phyloP scores from a whole-genome alignment of 495 filamentous ascomycete species.

The Parathielavia appendiculata region DNA sequence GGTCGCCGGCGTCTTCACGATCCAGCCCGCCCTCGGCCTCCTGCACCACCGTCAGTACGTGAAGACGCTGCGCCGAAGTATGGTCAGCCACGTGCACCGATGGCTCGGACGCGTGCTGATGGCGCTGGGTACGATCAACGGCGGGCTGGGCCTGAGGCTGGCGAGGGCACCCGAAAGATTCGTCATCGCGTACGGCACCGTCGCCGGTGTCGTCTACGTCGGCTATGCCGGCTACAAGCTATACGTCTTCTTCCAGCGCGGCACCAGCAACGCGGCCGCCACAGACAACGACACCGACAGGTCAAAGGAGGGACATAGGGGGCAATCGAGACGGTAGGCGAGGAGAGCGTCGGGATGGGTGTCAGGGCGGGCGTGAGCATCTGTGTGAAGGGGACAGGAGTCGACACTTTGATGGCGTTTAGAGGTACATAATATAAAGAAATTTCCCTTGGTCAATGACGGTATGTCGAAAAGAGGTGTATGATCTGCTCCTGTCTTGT shows the following conservation, averaged over 20 bases:
- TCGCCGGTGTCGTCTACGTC: conserved; percentile 51
- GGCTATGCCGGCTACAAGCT: conserved; percentile 37
- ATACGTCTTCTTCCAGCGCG: background rate
- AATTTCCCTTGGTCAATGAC: too few species aligned
- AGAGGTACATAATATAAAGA: too few species aligned
- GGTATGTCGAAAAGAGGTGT: too few species aligned
- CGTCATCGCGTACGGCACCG: conserved; percentile 54
- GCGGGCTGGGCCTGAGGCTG: conserved; percentile 59
- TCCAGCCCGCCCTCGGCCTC: conserved; percentile 61
- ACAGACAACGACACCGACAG: background rate
- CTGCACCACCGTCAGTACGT: conserved; percentile 58
- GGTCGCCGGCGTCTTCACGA: conserved; percentile 49
- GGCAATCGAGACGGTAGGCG: too few species aligned
- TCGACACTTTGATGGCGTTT: too few species aligned
- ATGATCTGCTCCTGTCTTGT: too few species aligned
- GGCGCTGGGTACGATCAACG: conserved; percentile 64
- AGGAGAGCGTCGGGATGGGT: background rate
- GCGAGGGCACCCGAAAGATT: conserved; percentile 39
- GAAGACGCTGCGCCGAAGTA: conserved; percentile 44
- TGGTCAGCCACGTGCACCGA: conserved; percentile 57
- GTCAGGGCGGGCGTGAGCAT: too few species aligned
- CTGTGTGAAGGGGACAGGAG: too few species aligned
- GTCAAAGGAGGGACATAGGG: background rate
- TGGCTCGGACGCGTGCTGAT: conserved; percentile 65
- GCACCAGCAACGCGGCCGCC: background rate